phyloP scores from a whole-genome alignment of 176 grass and related monocot genomes.

The Bromus sterilis region DNA sequence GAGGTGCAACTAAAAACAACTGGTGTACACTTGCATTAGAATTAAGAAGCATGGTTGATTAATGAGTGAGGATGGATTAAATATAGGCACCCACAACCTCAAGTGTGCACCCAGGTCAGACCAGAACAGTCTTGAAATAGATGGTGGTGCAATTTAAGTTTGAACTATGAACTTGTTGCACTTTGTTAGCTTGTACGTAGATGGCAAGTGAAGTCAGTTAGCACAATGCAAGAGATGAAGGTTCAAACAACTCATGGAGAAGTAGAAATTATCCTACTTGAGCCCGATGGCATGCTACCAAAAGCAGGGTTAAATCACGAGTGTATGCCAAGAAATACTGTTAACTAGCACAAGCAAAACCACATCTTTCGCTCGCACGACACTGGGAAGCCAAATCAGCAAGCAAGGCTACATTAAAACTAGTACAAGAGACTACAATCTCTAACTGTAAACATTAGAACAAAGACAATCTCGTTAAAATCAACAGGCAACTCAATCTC shows the following conservation, averaged over 20 bases:
- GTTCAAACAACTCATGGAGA: not conserved
- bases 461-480: not conserved
- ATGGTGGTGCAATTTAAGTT: not conserved
- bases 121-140: not conserved
- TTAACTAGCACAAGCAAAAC: not conserved
- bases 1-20: not conserved
- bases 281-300: not conserved
- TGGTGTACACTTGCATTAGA: not conserved
- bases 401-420: too few species aligned
- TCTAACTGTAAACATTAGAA: not conserved
- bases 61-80: not conserved
- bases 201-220: constrained; percentile 1
- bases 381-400: too few species aligned
- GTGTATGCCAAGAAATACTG: not conserved
- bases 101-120: not conserved
- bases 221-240: not conserved
- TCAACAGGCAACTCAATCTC: not conserved
- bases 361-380: not conserved
- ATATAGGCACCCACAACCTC: not conserved
- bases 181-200: not conserved
- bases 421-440: too few species aligned
- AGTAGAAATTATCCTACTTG: not conserved
- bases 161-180: not conserved
- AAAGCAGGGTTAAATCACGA: not conserved
- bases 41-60: not conserved